Base-by-base conservation (phyloP, 2,329 filamentous ascomycete species). In the Akanthomyces dipterigenus region DNA sequence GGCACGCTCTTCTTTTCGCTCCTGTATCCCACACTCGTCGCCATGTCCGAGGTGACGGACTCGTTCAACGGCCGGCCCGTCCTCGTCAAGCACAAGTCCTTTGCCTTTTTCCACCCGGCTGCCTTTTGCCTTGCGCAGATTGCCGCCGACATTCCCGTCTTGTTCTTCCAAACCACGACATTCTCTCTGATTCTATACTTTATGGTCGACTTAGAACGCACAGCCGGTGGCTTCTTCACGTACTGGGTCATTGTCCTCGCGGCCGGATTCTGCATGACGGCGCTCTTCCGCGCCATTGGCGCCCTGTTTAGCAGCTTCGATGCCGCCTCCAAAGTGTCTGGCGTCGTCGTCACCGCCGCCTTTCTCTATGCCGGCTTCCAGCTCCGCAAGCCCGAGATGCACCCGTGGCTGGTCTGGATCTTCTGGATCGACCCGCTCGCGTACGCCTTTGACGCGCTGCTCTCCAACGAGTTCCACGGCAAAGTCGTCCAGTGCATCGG, bases 141-240 rank as follows among this genome's bases (percentile, higher is more conserved):
- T 42, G 69, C 80, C 0, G 78, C 83, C 5, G 78, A 87, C 56
- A 75, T 87, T 14, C 80, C 84, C 0, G 75, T 87, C 4, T 66
- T 86, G 1, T 60, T 85, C 0, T 78, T 86, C 63, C 86, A 89
- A 66, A 76, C 88, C 18, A 78, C 80, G 0, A 72, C 67, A 0
- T 89, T 89, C 65, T 76, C 79, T 2, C 6, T 89, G 0, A 76
- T 86, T 0, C 63, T 86, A 0, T 88, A 88, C 72, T 89, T 86
- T 65, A 86, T 93, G 85, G 86, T 82, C 16, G 85, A 85, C 5
- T 75, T 93, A 1, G 82, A 81, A 1, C 79, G 85, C n/a, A 83
- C 85, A n/a, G 84, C 87, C 0, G 88, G 88, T 0, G 86, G 87
- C 1, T 93, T 88, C 73, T 87, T 89, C 67, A 87, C 84, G 0